A percentile compares a stretch with the other conserved stretches of the same genome.
These are phyloP conservation scores for Pichia sp. DNA, from an alignment of 1,139 yeast genomes.

Conservation along the genomic window DNA sequence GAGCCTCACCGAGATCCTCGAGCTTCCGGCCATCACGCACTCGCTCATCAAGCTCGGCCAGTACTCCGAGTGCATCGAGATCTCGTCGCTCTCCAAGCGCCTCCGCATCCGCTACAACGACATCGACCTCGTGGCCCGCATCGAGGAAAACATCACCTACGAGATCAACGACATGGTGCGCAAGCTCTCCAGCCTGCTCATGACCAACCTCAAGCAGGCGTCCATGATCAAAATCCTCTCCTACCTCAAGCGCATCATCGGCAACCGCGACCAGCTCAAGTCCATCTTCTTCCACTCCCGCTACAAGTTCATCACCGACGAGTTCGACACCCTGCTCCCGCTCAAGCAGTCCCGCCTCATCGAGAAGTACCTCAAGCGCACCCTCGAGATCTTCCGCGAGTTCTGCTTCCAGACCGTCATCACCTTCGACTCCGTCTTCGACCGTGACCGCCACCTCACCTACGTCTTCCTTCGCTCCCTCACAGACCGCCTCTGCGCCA, in stretches of 20 bases:
- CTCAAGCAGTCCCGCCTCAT: slow-evolving; percentile 41
- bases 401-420: slow-evolving; percentile 70
- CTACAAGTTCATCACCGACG: slow-evolving; percentile 54
- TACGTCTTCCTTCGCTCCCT: slow-evolving; percentile 41
- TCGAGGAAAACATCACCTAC: slow-evolving; percentile 50
- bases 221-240: slow-evolving; percentile 74
- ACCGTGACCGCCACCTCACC: slow-evolving; percentile 33
- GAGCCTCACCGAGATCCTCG: slow-evolving; percentile 70
- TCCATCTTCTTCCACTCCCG: slow-evolving; percentile 52
- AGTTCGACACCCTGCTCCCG: slow-evolving; percentile 55
- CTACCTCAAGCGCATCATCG: slow-evolving; percentile 56
- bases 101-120: slow-evolving; percentile 66
- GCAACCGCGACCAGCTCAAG: slow-evolving; percentile 34
- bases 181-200: slow-evolving; percentile 62
- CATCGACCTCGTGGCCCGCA: slow-evolving; percentile 49
- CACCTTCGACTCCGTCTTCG: slow-evolving; percentile 61
- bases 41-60: slow-evolving; percentile 85
- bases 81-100: slow-evolving; percentile 66
- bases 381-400: slow-evolving; percentile 79
- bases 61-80: slow-evolving; percentile 83
- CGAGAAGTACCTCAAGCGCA: slow-evolving; percentile 70
- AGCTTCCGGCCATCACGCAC: slow-evolving; percentile 74
- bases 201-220: slow-evolving; percentile 74
- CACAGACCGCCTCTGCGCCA: slow-evolving; percentile 33
- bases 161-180: slow-evolving; percentile 63